Evolutionary conservation across 345 rosid genomes (phyloP), one percentile per base, ranked within the genome.

Genomic region (Populus tremula): DNA sequence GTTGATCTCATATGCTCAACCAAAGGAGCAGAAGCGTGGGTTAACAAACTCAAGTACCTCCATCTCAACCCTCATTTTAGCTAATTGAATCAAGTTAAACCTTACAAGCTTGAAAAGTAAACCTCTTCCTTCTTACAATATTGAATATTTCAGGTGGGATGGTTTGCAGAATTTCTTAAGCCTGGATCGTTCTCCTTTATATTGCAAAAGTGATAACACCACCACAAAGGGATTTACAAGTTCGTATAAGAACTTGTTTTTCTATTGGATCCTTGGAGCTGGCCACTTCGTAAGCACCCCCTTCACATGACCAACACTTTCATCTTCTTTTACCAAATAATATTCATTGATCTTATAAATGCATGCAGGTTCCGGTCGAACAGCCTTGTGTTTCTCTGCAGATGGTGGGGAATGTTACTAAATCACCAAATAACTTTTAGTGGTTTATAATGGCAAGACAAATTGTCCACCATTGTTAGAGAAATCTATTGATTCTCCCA

Each of bases 1-100:
- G 62, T 88, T 76, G 91, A 86, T 76, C 78, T 84, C 62, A 81
- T 86, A 72, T 82, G 86, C 61, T 77, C 89, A 76, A 88, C 89
- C 41, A 83, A 75, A 74, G 87, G 89, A 77, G 80, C 69, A 62
- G 89, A 88, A 76, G 78, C 89, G 13, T 85, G 91, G 89, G 8
- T 88, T 25, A 74, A 62, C 50, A 84, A 83, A 69, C 87, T 88
- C 71, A 78, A 83, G 89, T 83, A 84, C 13, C 47, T 45, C 35
- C 5, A 33, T 33, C 2, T 49, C 17, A 23, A 11, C 3, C 43
- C 16, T 25, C 8, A 3, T 33, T 8, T 36, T 25, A 54, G 29
- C 1, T 38, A 25, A 36, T 41, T 9, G 12, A 25, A 67, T 16
- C n/a, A 5, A 31, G 20, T 25, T 49, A 66, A 27, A 17, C 6